Percentiles rank a stretch among this genome's conserved stretches.
Evolutionary conservation across 306 rosid genomes (phyloP).

Genomic region (Sicyos edulis): DNA sequence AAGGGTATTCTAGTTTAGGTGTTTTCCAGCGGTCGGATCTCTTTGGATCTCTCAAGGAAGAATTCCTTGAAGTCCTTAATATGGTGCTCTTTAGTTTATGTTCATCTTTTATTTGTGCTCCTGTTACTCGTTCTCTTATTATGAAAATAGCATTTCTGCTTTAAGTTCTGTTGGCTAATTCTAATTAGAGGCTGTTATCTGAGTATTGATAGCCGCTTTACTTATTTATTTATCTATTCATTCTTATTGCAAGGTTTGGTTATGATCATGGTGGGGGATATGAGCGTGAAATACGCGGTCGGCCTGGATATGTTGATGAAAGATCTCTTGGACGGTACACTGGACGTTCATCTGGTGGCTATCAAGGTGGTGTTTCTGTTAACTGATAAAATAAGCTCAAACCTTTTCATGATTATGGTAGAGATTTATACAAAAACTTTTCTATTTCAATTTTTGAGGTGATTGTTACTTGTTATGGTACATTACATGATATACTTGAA

Average conservation of each 20-base stretch:
- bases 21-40: too few relatives aligned
- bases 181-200: conserved; percentile 1
- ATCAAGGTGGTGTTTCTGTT: conserved; percentile 60
- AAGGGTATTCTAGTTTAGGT: too few relatives aligned
- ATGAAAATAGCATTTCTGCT: not conserved
- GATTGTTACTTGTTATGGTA: not conserved
- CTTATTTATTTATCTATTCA: not conserved
- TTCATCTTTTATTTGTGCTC: conserved; percentile 10
- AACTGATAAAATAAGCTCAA: conserved; percentile 5
- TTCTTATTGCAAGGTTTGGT: conserved; percentile 48
- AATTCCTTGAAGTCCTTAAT: too few relatives aligned
- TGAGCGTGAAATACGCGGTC: conserved; percentile 74
- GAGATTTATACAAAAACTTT: too few relatives aligned
- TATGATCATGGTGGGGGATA: conserved; percentile 70
- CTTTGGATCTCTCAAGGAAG: too few relatives aligned
- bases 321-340: conserved; percentile 72
- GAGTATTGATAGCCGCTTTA: not conserved
- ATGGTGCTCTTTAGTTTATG: not conserved
- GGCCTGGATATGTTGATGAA: conserved; percentile 71
- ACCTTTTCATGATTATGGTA: conserved; percentile 7
- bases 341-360: conserved; percentile 64
- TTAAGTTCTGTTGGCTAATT: not conserved
- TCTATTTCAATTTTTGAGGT: not conserved
- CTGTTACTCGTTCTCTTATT: not conserved
- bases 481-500: not conserved